Evolutionary conservation across 331 rosid genomes (phyloP).

Genomic region (Quercus phellos): DNA sequence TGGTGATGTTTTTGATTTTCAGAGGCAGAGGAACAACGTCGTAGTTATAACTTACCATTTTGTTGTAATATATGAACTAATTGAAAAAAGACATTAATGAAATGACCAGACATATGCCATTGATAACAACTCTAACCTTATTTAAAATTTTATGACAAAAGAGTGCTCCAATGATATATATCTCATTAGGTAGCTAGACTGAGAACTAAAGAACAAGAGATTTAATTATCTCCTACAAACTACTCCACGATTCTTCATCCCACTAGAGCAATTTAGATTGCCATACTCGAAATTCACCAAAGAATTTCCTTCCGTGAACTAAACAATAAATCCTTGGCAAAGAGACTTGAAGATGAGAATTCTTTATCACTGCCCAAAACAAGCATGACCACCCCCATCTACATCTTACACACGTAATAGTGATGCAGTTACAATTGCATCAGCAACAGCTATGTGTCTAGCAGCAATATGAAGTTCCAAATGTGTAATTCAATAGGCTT

Average conservation of each 20-base stretch:
- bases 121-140: neutral
- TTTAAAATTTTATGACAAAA: neutral
- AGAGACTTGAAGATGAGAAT: slow-evolving; percentile 31
- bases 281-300: neutral
- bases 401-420: neutral
- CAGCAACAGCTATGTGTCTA: too few relatives aligned
- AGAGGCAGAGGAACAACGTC: too few relatives aligned
- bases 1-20: too few relatives aligned
- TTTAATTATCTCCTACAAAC: slow-evolving; percentile 21
- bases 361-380: slow-evolving; percentile 32
- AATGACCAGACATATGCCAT: neutral
- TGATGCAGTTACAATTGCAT: too few relatives aligned
- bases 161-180: neutral
- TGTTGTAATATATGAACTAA: too few relatives aligned
- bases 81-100: too few relatives aligned
- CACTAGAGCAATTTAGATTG: slow-evolving; percentile 20
- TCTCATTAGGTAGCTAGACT: neutral
- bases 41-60: too few relatives aligned
- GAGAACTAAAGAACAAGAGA: neutral
- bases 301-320: neutral
- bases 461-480: too few relatives aligned
- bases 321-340: slow-evolving; percentile 20
- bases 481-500: too few relatives aligned
- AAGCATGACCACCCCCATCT: slow-evolving; percentile 33
- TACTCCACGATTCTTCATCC: slow-evolving; percentile 26